Base-by-base conservation (phyloP, 768 basidiomycete genomes). In the Auriscalpium microsporum region DNA sequence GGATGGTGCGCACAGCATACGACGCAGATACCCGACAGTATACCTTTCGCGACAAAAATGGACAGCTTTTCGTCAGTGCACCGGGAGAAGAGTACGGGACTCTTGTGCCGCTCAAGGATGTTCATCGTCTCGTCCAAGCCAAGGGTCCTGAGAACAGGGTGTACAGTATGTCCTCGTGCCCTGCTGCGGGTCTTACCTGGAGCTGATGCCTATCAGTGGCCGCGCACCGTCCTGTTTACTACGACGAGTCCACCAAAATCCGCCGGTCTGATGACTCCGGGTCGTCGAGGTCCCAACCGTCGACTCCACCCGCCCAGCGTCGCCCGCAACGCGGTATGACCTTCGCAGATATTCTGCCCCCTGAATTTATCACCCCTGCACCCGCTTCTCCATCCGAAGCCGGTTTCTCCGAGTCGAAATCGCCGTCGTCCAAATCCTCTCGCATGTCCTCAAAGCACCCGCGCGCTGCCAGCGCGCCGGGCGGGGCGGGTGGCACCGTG, bases 11-110 rank as follows among this genome's bases (percentile, higher is more conserved):
- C 10, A 53, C 40, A 17, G 59, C 40, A 13, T 61, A 61, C 45
- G 57, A 61, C 40, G 59, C 58, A 11, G 48, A 58, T 16, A 17
- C 38, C 0, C 44, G 38, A n/a, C 59, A 58, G 23, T 61, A 59
- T 37, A 48, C 54, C 6, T 61, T 61, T 42, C 44, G 6, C 28
- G 59, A 61, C 42, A 53, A 51, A 0, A 33, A 47, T 3, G 52
- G 54, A 4, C 37, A 36, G 34, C 0, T 38, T 11, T 61, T 37
- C 17, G 38, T 53, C 8, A 50, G 59, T 8, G 53, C 54, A 10
- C 59, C 59, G 0, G 59, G 58, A 45, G 45, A 56, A 5, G 16
- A 16, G 19, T 61, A 61, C 13, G 59, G 59, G 11, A 55, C 51
- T 10, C 53, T 61, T 16, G 34, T 59, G 11, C 59, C 59, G 5